Conservation (phyloP, 2,329 filamentous ascomycete genomes). For the Scleromitrula shiraiana region DNA sequence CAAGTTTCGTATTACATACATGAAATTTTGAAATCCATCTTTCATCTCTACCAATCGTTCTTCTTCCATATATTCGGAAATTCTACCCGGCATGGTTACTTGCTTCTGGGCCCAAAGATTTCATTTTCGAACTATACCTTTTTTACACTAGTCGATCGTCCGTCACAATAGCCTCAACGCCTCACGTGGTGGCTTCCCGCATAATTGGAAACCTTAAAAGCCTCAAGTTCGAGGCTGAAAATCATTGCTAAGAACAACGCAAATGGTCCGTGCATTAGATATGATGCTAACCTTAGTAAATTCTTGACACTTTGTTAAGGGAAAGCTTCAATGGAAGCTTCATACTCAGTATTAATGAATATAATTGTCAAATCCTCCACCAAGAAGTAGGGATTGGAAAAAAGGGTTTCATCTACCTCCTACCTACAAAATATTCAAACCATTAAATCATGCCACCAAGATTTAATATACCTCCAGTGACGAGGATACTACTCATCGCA, state of each 20-base stretch:
- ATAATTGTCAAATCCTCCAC: conserved; percentile 6
- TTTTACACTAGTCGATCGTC: not conserved
- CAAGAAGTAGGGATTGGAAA: conserved; percentile 11
- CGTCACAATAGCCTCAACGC: not conserved
- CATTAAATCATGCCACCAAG: conserved; percentile 67
- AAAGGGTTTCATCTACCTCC: not conserved
- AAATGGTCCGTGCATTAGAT: not conserved
- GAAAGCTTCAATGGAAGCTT: not conserved
- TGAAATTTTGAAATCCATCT: too few species aligned
- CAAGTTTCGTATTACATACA: too few species aligned
- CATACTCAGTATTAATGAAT: not conserved
- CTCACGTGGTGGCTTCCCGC: too few species aligned
- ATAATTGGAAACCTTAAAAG: too few species aligned
- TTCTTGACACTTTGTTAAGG: conserved; percentile 1
- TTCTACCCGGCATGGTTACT: conserved; percentile 1
- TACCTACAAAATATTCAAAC: not conserved
- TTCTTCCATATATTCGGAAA: conserved; percentile 5
- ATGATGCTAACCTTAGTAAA: too few species aligned
- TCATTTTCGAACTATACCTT: not conserved
- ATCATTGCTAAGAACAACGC: not conserved
- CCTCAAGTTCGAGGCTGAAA: not conserved
- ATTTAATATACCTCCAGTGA: conserved; percentile 88
- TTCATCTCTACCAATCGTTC: conserved; percentile 4
- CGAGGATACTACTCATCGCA: conserved; percentile 68
- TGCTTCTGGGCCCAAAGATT: not conserved